Percentiles rank a stretch among this genome's conserved stretches.
Evolutionary conservation across 306 rosid genomes (phyloP).

Genomic region (Trifolium dubium): DNA sequence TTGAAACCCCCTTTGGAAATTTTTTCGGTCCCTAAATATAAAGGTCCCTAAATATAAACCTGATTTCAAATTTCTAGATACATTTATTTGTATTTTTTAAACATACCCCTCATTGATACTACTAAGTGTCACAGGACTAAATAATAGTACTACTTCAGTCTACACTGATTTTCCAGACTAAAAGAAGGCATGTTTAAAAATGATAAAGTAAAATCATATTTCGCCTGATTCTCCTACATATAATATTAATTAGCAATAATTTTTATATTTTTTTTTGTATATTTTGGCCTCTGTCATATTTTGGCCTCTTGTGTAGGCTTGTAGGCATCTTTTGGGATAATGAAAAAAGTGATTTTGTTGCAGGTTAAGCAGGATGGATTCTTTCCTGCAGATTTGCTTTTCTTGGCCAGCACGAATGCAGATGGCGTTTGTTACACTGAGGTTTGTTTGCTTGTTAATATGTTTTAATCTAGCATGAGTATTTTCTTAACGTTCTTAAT

Average conservation of each 20-base stretch:
- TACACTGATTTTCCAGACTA: not conserved
- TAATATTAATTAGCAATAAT: conserved; percentile 4
- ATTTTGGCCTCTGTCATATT: not conserved
- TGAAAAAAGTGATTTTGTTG: conserved; percentile 12
- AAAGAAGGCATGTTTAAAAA: not conserved
- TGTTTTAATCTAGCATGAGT: conserved; percentile 1
- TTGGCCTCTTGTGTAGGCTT: not conserved
- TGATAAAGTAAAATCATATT: not conserved
- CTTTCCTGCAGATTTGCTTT: conserved; percentile 93
- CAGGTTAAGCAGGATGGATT: conserved; percentile 86
- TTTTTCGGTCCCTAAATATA: not conserved
- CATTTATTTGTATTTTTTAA: not conserved
- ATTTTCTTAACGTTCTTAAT: conserved; percentile 20
- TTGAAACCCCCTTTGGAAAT: not conserved
- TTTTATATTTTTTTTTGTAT: not conserved
- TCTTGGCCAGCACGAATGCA: conserved; percentile 85
- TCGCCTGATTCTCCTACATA: not conserved
- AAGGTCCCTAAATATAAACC: not conserved
- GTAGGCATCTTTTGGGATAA: not conserved
- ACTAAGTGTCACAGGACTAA: not conserved
- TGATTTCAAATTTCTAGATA: not conserved
- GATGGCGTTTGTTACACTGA: conserved; percentile 98
- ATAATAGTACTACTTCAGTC: not conserved
- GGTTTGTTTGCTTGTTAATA: conserved; percentile 51
- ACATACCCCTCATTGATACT: not conserved